Base-by-base conservation (phyloP, 768 basidiomycete species). In the Imleria badia region DNA sequence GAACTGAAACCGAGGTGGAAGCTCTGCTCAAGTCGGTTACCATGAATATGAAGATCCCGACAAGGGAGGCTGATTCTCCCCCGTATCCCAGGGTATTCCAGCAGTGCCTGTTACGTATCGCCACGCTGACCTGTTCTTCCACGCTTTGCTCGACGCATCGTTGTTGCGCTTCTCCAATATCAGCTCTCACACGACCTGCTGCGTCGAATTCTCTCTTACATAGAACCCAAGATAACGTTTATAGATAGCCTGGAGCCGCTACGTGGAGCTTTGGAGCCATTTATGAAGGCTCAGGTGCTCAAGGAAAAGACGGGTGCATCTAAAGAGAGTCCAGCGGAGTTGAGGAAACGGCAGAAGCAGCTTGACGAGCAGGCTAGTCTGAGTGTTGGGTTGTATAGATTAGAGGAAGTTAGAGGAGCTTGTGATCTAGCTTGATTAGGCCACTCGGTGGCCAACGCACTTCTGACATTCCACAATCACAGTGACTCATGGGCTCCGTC, bases 321-420 rank as follows among this genome's bases (percentile, higher is more conserved):
- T 60, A 78, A 71, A 49, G 72, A 71, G 54, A 63, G 63, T 6
- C 51, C 57, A 20, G 65, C 58, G 10, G 83, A 84, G 63, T 80
- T 78, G 81, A 78, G 75, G 59, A 77, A 76, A 68, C 73, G 82
- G 63, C 76, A 73, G 64, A 84, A 80, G 67, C 70, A 75, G 58
- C 76, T 74, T n/a, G 78, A 77, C 34, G 81, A 83, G 59, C 80
- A 77, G 54, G 75, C 76, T 19, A 76, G 72, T 30, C 73, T 82
- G 51, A 77, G 75, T 33, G 75, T 89, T 51, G 86, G 87, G 19
- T 61, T 83, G 60, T 91, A 91, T 69, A 84, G 82, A 68, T 64
- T 91, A 55, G 89, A n/a, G n/a, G n/a, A n/a, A n/a, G n/a, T n/a
- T n/a, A n/a, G n/a, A 91, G 60, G 86, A 89, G 61, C 73, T 92